Base-by-base conservation (phyloP, 208 protist genomes). In the Tritrichomonas musculus region DNA sequence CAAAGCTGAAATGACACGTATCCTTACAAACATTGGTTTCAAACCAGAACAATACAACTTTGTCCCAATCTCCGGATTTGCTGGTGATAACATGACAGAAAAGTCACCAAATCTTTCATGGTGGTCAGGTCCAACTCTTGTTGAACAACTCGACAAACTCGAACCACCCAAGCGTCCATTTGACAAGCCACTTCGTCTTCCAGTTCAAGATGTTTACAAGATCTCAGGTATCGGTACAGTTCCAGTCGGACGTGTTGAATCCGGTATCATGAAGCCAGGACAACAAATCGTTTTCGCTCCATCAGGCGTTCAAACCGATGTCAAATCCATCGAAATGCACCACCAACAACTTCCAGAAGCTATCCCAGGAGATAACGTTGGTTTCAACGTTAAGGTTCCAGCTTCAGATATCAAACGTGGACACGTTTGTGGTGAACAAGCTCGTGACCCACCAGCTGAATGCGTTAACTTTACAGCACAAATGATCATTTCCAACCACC, bases 241-340 rank as follows among this genome's bases (percentile, higher is more conserved):
- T 77, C 64, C 64, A 69, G 64, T 69, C 27, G 64, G 64, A 33
- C 53, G 53, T 60, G 53, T 60, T 17, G 53, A 72, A 33, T 93
- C 94, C 82, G 94, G 94, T 53, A 36, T 95, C 57, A 92, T 95
- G 55, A 95, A 94, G 92, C 93, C 94, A 92, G 93, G 93, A 53
- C 66, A 93, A 88, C 84, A 93, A 57, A 94, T 95, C 27, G 93
- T 94, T 93, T 95, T 94, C 94, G 94, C 94, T 93, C 95, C 75
- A 49, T 93, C 36, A 93, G 64, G 92, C 94, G 84, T 92, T 47
- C 92, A 1, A 92, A 93, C 94, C 92, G 95, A 95, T 93, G 96
- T 97, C 92, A 96, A 97, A 94, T 97, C 96, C 64, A 95, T 97
- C 88, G 96, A 97, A 95, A 97, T 97, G 96, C 96, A 97, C 95